These are phyloP conservation scores for Sinapis alba DNA, from an alignment of 441 rosid genomes.

Conservation along the genomic window DNA sequence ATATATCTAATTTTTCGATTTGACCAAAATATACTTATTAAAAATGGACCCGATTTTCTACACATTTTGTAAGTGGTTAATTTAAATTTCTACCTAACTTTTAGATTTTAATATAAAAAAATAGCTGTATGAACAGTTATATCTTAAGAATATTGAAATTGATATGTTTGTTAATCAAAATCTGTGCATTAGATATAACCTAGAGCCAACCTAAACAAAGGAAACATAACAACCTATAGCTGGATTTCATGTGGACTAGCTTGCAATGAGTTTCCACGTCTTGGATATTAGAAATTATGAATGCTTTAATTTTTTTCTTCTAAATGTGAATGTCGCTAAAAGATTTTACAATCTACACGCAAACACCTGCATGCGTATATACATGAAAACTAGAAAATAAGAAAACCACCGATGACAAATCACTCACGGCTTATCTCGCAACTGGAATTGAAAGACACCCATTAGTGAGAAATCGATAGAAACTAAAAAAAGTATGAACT, in stretches of 20 bases:
- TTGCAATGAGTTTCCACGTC: slow-evolving; percentile 31
- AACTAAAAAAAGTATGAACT: background rate
- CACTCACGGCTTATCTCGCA: slow-evolving; percentile 1
- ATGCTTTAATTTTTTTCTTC: background rate
- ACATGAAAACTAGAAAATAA: background rate
- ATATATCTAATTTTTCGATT: background rate
- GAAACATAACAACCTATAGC: background rate
- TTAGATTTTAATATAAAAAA: background rate
- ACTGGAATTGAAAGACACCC: slow-evolving; percentile 2
- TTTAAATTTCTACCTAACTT: background rate
- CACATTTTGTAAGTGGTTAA: background rate
- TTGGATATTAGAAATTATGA: background rate
- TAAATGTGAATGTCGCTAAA: background rate
- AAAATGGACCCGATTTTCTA: background rate
- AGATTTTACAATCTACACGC: background rate
- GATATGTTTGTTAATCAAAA: background rate
- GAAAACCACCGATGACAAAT: background rate
- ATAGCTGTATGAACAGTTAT: background rate
- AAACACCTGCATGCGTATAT: background rate
- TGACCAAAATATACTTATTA: background rate
- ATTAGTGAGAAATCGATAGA: background rate
- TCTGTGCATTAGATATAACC: background rate
- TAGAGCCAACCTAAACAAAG: background rate
- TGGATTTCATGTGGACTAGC: slow-evolving; percentile 30
- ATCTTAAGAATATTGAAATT: background rate